A percentile compares a stretch with the other conserved stretches of the same genome.
Conservation (phyloP, 139 green algal species). For the Marvania coccoides region DNA sequence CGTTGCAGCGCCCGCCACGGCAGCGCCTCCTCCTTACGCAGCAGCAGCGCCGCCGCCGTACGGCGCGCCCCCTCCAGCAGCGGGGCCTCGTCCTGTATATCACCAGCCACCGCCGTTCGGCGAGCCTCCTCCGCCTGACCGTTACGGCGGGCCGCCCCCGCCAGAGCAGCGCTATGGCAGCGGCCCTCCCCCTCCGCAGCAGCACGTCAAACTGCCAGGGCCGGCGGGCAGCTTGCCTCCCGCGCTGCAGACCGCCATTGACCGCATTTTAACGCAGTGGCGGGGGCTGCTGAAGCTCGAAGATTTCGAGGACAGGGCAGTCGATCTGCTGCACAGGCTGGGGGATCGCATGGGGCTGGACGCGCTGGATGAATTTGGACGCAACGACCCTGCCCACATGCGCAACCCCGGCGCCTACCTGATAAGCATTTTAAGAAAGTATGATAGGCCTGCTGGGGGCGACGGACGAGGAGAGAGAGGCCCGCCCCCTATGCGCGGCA, state of each 20-base stretch:
- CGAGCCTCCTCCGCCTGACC: neutral
- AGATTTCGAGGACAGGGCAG: slow-evolving; percentile 12
- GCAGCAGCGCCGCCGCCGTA: neutral
- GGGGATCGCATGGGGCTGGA: neutral
- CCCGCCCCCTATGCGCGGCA: neutral
- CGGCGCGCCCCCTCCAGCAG: neutral
- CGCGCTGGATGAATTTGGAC: slow-evolving; percentile 14
- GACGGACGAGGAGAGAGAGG: neutral
- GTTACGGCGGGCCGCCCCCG: neutral
- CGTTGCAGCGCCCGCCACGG: neutral
- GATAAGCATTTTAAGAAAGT: slow-evolving; percentile 18
- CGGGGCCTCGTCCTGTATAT: neutral
- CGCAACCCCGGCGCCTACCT: slow-evolving; percentile 12
- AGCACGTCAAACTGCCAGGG: neutral
- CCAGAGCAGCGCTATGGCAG: neutral
- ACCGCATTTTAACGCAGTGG: neutral
- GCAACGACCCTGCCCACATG: slow-evolving; percentile 13
- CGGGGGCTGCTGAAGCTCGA: slow-evolving; percentile 9
- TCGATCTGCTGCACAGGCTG: slow-evolving; percentile 13
- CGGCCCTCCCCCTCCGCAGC: neutral
- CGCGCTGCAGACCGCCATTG: slow-evolving; percentile 8
- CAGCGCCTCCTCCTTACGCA: neutral
- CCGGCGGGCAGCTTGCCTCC: neutral
- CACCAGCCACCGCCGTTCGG: neutral
- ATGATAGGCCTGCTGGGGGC: neutral